A percentile compares a stretch with the other conserved stretches of the same genome.
These are phyloP conservation scores for Coffea humblotiana DNA, from an alignment of 305 asterid species.

Conservation along the genomic window DNA sequence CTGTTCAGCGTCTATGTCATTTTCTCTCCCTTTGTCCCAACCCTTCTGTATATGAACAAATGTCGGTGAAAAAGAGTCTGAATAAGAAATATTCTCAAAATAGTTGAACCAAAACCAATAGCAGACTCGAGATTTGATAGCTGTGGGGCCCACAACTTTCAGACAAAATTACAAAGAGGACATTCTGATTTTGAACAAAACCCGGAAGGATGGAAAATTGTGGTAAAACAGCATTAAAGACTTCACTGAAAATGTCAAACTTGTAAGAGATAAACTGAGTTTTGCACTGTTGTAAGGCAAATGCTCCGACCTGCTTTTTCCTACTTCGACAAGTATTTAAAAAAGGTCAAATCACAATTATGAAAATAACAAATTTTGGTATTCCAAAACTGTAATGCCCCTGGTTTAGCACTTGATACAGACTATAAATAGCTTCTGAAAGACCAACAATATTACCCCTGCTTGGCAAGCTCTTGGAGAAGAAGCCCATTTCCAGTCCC, in stretches of 20 bases:
- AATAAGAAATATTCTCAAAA: background rate
- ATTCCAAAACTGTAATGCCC: background rate
- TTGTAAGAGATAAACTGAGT: background rate
- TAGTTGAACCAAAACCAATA: no score
- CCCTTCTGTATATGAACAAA: background rate
- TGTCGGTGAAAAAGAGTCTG: background rate
- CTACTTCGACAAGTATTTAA: background rate
- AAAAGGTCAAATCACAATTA: background rate
- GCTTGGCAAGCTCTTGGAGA: conserved; percentile 93
- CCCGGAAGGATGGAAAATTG: background rate
- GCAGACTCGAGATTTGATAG: background rate
- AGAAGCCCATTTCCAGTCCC: conserved; percentile 98
- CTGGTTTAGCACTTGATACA: conserved; percentile 5
- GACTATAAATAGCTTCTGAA: conserved; percentile 16
- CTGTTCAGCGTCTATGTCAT: background rate
- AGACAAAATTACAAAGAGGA: background rate
- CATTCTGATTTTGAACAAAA: background rate
- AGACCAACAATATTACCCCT: conserved; percentile 57
- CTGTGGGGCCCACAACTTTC: no score
- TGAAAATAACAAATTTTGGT: no score
- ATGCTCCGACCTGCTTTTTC: background rate
- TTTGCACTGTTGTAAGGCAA: background rate
- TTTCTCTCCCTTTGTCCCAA: background rate
- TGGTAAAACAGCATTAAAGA: background rate
- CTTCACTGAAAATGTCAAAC: background rate